Percentiles rank a stretch among this genome's conserved stretches.
phyloP scores from a whole-genome alignment of 2,329 filamentous ascomycete species.

The Pseudopyrenochaeta lycopersici region DNA sequence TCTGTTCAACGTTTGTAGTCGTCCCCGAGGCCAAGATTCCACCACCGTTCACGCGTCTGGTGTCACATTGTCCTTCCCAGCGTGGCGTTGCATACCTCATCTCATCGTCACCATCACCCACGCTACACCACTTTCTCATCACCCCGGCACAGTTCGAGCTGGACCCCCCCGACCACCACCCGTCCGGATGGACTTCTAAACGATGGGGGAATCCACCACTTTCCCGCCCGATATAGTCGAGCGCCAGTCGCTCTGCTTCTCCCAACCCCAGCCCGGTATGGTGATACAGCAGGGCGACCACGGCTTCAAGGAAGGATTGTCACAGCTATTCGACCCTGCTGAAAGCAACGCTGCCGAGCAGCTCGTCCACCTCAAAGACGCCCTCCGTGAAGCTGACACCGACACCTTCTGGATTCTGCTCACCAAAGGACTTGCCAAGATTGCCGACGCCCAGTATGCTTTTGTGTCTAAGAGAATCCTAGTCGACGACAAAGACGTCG shows the following conservation, averaged over 20 bases:
- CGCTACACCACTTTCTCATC: constrained; percentile 8
- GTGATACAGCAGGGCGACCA: constrained; percentile 55
- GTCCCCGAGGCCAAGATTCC: constrained; percentile 23
- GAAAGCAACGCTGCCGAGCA: constrained; percentile 70
- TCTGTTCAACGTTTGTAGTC: constrained; percentile 23
- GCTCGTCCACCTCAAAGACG: constrained; percentile 67
- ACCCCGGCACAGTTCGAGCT: constrained; percentile 15
- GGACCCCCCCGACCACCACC: constrained; percentile 18
- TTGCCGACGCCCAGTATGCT: constrained; percentile 71
- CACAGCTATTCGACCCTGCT: constrained; percentile 47
- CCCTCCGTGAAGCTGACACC: constrained; percentile 61
- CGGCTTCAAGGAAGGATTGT: constrained; percentile 53
- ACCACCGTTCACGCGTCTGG: constrained; percentile 11
- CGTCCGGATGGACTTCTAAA: constrained; percentile 36
- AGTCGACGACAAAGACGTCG: constrained; percentile 65
- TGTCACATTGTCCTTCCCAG: constrained; percentile 13
- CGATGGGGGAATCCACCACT: constrained; percentile 40
- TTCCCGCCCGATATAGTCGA: constrained; percentile 52
- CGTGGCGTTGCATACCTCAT: constrained; percentile 13
- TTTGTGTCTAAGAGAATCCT: constrained; percentile 73
- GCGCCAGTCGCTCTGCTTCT: constrained; percentile 55
- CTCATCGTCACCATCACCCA: not conserved
- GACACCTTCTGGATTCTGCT: constrained; percentile 71
- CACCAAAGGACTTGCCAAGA: constrained; percentile 70
- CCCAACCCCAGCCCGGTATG: constrained; percentile 51